These are phyloP conservation scores for Pelargonium australe DNA, from an alignment of 441 rosid genomes.

Conservation along the genomic window DNA sequence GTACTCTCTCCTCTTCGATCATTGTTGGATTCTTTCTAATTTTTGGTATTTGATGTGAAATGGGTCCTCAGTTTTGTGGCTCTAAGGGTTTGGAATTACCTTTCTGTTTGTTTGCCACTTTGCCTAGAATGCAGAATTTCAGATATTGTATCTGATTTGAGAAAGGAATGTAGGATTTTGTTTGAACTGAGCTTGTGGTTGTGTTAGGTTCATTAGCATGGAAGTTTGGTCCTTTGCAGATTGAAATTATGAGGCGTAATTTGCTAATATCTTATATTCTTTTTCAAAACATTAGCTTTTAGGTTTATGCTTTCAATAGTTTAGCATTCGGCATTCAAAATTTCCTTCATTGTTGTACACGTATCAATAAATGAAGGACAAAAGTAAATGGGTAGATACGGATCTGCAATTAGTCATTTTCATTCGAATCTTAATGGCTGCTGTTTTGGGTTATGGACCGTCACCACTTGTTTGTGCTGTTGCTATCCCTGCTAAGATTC, in stretches of 20 bases:
- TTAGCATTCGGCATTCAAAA: neutral
- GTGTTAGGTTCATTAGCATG: too few relatives aligned
- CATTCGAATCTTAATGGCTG: neutral
- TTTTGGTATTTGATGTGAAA: conserved; percentile 14
- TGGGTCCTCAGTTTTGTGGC: conserved; percentile 7
- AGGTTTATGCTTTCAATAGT: too few relatives aligned
- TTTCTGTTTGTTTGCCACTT: conserved; percentile 6
- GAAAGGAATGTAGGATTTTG: conserved; percentile 2
- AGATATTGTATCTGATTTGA: neutral
- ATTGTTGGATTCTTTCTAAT: conserved; percentile 14
- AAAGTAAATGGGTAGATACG: neutral
- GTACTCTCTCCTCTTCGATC: conserved; percentile 19
- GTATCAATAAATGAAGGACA: neutral
- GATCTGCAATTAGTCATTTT: neutral
- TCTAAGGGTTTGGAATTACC: conserved; percentile 11
- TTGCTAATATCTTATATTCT: too few relatives aligned
- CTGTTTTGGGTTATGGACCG: neutral
- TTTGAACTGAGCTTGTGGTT: neutral
- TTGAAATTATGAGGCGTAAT: too few relatives aligned
- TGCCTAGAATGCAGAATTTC: conserved; percentile 1
- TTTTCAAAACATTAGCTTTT: too few relatives aligned
- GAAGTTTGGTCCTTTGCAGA: neutral
- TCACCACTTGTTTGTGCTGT: neutral
- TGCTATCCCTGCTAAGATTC: neutral
- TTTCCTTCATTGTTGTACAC: neutral